Conservation (phyloP, 2,329 filamentous ascomycete genomes). For the Spiromastix sp. region DNA sequence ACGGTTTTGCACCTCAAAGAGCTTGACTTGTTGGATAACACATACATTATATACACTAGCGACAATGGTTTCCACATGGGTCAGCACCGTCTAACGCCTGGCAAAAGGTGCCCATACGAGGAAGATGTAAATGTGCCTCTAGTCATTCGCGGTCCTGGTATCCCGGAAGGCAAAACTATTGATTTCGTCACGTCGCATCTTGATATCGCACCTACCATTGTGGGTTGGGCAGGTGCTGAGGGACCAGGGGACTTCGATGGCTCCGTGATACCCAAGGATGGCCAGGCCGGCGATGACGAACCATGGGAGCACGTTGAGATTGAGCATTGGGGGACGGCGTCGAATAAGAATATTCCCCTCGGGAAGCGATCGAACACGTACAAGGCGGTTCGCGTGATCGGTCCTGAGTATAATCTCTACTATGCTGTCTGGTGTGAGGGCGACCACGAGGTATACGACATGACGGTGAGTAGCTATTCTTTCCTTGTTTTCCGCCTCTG, state of each 20-base stretch:
- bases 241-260: conserved; percentile 52
- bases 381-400: conserved; percentile 48
- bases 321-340: conserved; percentile 43
- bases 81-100: conserved; percentile 48
- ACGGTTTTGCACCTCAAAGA: conserved; percentile 34
- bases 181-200: conserved; percentile 51
- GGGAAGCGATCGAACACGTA: conserved; percentile 36
- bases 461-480: conserved; percentile 45
- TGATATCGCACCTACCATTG: conserved; percentile 52
- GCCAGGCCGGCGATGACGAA: conserved; percentile 13
- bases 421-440: conserved; percentile 62
- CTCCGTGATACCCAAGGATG: conserved; percentile 37
- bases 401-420: conserved; percentile 47
- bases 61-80: conserved; percentile 53
- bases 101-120: conserved; percentile 49
- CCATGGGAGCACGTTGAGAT: conserved; percentile 48
- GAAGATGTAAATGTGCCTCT: conserved; percentile 52
- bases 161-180: conserved; percentile 33
- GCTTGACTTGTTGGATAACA: conserved; percentile 38
- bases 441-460: conserved; percentile 56
- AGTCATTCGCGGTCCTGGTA: conserved; percentile 48
- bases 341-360: conserved; percentile 12
- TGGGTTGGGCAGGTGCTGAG: conserved; percentile 32
- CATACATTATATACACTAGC: conserved; percentile 52
- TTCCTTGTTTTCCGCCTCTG: no score